Percentiles rank a stretch among this genome's conserved stretches.
Conservation (phyloP, 176 grass and related monocot genomes). For the barley (Hordeum vulgare) region DNA sequence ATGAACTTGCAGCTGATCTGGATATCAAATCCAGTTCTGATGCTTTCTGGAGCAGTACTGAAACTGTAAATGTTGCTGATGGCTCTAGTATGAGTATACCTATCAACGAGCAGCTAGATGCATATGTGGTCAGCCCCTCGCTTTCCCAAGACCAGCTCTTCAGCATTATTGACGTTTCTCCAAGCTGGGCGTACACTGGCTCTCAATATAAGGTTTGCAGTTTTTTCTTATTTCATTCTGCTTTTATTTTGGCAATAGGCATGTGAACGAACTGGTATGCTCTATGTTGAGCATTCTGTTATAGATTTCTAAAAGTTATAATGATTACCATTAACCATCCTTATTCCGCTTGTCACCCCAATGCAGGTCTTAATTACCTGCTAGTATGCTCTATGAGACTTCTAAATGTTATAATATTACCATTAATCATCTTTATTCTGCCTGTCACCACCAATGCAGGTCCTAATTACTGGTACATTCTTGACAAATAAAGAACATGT, state of each 20-base stretch:
- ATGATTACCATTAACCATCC: not conserved
- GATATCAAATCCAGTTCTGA: constrained; percentile 78
- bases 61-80: constrained; percentile 58
- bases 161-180: constrained; percentile 97
- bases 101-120: constrained; percentile 69
- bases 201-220: constrained; percentile 57
- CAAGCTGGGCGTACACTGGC: constrained; percentile 60
- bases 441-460: constrained; percentile 37
- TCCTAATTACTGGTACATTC: constrained; percentile 91
- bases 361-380: constrained; percentile 69
- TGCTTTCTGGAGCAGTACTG: constrained; percentile 63
- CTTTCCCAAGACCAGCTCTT: constrained; percentile 95
- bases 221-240: not conserved
- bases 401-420: not conserved
- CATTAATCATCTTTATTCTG: not conserved
- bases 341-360: constrained; percentile 1
- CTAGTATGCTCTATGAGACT: not conserved
- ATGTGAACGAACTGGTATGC: not conserved
- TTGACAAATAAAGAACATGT: constrained; percentile 78
- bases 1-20: constrained; percentile 76
- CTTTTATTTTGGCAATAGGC: not conserved
- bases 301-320: not conserved
- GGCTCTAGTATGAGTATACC: constrained; percentile 54
- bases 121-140: constrained; percentile 72
- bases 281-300: not conserved